phyloP scores from a whole-genome alignment of 495 filamentous ascomycete genomes.

The Daldinia vernicosa region DNA sequence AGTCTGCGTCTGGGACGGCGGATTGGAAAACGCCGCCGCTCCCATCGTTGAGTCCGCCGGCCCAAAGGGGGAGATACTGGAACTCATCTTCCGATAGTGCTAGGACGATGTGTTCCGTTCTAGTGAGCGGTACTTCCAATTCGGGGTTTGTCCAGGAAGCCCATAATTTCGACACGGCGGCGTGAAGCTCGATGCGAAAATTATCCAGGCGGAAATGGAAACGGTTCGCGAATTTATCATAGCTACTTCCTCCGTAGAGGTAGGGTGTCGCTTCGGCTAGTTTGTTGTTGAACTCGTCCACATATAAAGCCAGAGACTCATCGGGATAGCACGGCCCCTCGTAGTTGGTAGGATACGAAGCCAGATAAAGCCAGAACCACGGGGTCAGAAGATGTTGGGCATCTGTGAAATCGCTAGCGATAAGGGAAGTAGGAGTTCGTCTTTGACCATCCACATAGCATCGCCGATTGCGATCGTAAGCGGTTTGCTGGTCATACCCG shows the following conservation, averaged over 20 bases:
- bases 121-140: slow-evolving; percentile 35
- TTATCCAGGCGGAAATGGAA: slow-evolving; percentile 1
- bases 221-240: neutral
- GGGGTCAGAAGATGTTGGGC: slow-evolving; percentile 46
- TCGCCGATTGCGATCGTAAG: slow-evolving; percentile 30
- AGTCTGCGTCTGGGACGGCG: slow-evolving; percentile 49
- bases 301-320: neutral
- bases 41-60: slow-evolving; percentile 57
- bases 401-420: slow-evolving; percentile 38
- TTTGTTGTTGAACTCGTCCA: slow-evolving; percentile 1
- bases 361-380: slow-evolving; percentile 46
- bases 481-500: neutral
- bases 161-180: neutral
- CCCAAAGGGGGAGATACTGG: slow-evolving; percentile 57
- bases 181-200: slow-evolving; percentile 25
- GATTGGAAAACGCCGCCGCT: slow-evolving; percentile 57
- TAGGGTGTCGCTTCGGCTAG: neutral
- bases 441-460: slow-evolving; percentile 43
- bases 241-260: no score
- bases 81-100: slow-evolving; percentile 51
- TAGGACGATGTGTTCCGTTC: slow-evolving; percentile 47
- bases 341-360: neutral
- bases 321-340: neutral
- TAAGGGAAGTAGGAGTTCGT: slow-evolving; percentile 1
- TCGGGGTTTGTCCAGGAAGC: slow-evolving; percentile 17